These are phyloP conservation scores for Mycena maculata DNA, from an alignment of 768 basidiomycete genomes.

Conservation along the genomic window DNA sequence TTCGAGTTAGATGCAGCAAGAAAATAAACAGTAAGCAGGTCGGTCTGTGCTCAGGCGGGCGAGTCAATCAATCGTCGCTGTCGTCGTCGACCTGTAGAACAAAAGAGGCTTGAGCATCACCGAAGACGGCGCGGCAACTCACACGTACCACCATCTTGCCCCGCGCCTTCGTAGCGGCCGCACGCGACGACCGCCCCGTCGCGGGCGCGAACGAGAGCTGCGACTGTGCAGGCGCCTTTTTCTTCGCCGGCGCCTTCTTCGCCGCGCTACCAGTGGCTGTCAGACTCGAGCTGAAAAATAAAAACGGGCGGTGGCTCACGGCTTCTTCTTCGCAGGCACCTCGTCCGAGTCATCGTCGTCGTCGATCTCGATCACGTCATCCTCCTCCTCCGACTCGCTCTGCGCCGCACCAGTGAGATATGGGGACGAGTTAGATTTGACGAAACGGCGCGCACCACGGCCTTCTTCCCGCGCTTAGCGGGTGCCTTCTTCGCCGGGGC, in stretches of 20 bases:
- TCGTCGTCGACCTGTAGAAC: conserved; percentile 43
- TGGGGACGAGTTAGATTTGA: neutral
- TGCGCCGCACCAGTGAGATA: conserved; percentile 27
- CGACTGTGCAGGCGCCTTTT: conserved; percentile 55
- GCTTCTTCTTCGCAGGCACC: conserved; percentile 62
- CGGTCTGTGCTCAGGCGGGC: neutral
- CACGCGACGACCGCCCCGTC: conserved; percentile 65
- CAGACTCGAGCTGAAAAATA: neutral
- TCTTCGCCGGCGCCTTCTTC: conserved; percentile 56
- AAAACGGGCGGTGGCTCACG: conserved; percentile 54
- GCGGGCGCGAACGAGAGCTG: conserved; percentile 72
- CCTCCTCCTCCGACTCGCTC: conserved; percentile 63
- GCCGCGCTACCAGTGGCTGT: conserved; percentile 31
- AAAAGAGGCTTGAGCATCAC: neutral
- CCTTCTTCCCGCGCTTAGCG: conserved; percentile 67
- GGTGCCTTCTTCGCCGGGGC: conserved; percentile 55
- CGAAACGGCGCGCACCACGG: conserved; percentile 43
- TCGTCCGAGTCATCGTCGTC: conserved; percentile 64
- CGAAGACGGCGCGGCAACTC: no score
- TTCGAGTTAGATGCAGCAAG: neutral
- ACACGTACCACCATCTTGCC: conserved; percentile 67
- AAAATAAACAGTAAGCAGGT: neutral
- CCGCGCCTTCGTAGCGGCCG: conserved; percentile 77
- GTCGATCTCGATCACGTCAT: conserved; percentile 65
- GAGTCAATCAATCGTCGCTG: conserved; percentile 40